Base-by-base conservation (phyloP, 2,329 filamentous ascomycete genomes). In the Teratosphaeria pseudoeucalypti region DNA sequence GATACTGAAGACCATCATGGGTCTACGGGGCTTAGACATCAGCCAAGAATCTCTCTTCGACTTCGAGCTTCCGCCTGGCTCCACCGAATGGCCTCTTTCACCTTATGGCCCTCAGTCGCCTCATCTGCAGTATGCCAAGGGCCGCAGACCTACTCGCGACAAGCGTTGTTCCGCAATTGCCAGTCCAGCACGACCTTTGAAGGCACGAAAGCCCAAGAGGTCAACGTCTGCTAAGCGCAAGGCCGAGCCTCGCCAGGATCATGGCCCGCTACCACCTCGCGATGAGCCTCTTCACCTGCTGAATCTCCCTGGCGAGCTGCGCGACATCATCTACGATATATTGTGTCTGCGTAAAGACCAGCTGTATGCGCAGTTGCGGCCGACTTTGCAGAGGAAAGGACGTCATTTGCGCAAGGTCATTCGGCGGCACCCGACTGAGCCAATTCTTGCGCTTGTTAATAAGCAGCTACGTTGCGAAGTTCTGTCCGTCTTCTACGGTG, bases 251-350 rank as follows among this genome's bases (percentile, higher is more conserved):
- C 56, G 54, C 11, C 43, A 23, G 26, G 9, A 27, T 12, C 54
- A 58, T 54, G 37, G 49, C n/a, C 57, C 57, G 9, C 11, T 61
- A 43, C 47, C 56, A n/a, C 16, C 37, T 23, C 59, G 56, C 16
- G 54, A 56, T 34, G 16, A 32, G 29, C 54, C 59, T 16, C 29
- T 58, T 7, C 37, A 56, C 47, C 49, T 61, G 7, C 52, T 61
- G 16, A 55, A 23, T 16, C 54, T 63, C 3, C 61, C 62, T 29
- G 47, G 56, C 54, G 61, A 64, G 39, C 55, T 64, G 6, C 61
- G 61, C 16, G 56, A 64, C 54, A 54, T 54, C 7, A 61, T 64
- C 19, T 64, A 63, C 57, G 55, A 59, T 16, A 26, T 59, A 6
- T 7, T 61, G 6, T 54, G 53, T 29, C 29, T 57, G 9, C 60